Evolutionary conservation across 73 alveolate genomes (phyloP).

Genomic region (Stentor coeruleus): DNA sequence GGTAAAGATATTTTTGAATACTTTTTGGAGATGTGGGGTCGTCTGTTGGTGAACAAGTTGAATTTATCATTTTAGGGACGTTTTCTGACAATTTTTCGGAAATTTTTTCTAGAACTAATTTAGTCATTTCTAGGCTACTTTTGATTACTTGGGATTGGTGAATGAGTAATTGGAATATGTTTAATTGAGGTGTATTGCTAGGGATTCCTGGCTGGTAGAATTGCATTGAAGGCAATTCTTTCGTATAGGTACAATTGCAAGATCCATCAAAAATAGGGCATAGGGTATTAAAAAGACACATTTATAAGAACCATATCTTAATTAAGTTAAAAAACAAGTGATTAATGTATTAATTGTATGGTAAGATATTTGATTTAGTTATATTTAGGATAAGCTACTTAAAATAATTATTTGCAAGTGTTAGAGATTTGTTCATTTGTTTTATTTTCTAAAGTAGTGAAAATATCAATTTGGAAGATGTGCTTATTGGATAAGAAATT

Average conservation of each 20-base stretch:
- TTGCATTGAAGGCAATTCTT: not conserved
- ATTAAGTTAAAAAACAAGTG: no score
- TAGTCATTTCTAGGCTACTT: not conserved
- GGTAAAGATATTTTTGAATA: not conserved
- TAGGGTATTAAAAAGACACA: not conserved
- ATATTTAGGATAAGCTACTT: no score
- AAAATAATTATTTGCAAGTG: no score
- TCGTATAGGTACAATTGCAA: not conserved
- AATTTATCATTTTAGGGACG: no score
- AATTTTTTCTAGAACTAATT: not conserved
- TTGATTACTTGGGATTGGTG: not conserved
- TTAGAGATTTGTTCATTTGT: no score
- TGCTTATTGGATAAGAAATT: no score
- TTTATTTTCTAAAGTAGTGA: no score
- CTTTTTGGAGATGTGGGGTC: not conserved
- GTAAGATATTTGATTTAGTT: no score
- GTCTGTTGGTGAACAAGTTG: no score
- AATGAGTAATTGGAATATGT: not conserved
- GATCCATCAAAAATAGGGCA: not conserved
- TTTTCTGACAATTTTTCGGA: not conserved
- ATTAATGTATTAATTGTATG: no score
- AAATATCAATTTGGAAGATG: no score
- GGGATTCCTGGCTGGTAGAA: not conserved
- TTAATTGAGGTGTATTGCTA: not conserved
- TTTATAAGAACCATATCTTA: no score